Evolutionary conservation across 2,329 filamentous ascomycete species (phyloP), one percentile per base, ranked within the genome.

Genomic region (Neopestalotiopsis rosae): DNA sequence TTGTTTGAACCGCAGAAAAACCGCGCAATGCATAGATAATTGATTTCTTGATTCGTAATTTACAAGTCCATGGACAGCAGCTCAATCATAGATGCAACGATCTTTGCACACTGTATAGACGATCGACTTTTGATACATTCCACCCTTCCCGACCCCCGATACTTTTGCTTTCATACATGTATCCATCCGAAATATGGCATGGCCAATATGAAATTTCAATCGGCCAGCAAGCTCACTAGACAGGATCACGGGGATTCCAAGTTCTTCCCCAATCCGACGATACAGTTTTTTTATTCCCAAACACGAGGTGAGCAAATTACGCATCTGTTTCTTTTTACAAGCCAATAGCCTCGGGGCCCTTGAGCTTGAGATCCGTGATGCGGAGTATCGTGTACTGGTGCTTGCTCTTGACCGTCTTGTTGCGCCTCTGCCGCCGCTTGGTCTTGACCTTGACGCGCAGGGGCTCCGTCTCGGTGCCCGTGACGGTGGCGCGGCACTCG

Each of bases 301-400:
- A 28, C 24, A 28, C 3, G 24, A 28, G 24, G 24, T 3, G 3
- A 3, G 24, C 24, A 28, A 3, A 28, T 3, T 28, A 4, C 24
- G 2, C 24, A 28, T 4, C 3, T 28, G 24, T 28, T 28, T 28
- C 24, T 28, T 28, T 28, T 28, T 62, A 67, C 65, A 66, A 56
- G 12, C 65, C 64, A 28, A 68, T 28, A 13, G 67, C 38, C 30
- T 66, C 57, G 10, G 67, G 56, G 12, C 61, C 61, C 61, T 69
- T 70, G 69, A 97, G 86, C 78, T 88, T 91, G 71, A 98, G 78
- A 81, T 98, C 93, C 78, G 92, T 92, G 72, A 99, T 92, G 77
- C 91, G 88, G 81, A 99, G 78, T 28, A 97, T 89, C 2, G 96
- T 99, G 81, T 92, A 97, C 76, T 89, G 87, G 79, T 97, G 94